Evolutionary conservation across 2,329 filamentous ascomycete genomes (phyloP).

Genomic region (Paecilomyces dactylethromorphus): DNA sequence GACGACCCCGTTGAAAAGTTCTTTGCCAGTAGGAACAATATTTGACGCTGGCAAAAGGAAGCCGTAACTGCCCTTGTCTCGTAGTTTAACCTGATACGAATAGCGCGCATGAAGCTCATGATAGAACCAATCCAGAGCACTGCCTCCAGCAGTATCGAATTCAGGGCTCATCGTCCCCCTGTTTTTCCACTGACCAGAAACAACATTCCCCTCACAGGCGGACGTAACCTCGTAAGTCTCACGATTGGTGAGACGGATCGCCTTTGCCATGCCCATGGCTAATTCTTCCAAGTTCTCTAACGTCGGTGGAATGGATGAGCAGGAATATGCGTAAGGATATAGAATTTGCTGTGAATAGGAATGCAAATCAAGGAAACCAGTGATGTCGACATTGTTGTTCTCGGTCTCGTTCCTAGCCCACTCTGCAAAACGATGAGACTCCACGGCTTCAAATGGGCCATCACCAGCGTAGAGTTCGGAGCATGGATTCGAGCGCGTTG

Average conservation of each 20-base stretch:
- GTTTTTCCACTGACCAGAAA: constrained; percentile 20
- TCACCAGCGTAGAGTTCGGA: constrained; percentile 85
- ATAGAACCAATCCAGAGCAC: constrained; percentile 92
- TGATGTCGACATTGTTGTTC: constrained; percentile 64
- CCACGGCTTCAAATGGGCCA: constrained; percentile 72
- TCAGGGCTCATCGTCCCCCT: constrained; percentile 38
- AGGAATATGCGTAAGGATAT: constrained; percentile 87
- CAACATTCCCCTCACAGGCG: constrained; percentile 75
- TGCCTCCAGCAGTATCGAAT: constrained; percentile 73
- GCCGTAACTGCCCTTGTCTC: constrained; percentile 89
- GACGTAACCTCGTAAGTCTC: constrained; percentile 72
- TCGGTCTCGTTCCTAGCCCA: constrained; percentile 78
- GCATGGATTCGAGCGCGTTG: constrained; percentile 69
- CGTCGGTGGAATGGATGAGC: constrained; percentile 68
- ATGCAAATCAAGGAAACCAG: constrained; percentile 85
- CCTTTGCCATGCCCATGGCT: constrained; percentile 78
- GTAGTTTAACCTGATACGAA: constrained; percentile 86
- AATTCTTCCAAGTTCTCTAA: constrained; percentile 89
- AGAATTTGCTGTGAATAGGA: constrained; percentile 93
- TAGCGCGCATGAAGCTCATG: constrained; percentile 75
- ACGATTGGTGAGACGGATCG: constrained; percentile 72
- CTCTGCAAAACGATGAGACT: constrained; percentile 66
- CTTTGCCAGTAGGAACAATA: constrained; percentile 83
- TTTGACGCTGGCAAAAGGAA: constrained; percentile 82
- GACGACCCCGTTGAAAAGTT: constrained; percentile 74